Evolutionary conservation across 352 stramenopile species (phyloP), one percentile per base, ranked within the genome.

Genomic region (Globisporangium cederbergense): DNA sequence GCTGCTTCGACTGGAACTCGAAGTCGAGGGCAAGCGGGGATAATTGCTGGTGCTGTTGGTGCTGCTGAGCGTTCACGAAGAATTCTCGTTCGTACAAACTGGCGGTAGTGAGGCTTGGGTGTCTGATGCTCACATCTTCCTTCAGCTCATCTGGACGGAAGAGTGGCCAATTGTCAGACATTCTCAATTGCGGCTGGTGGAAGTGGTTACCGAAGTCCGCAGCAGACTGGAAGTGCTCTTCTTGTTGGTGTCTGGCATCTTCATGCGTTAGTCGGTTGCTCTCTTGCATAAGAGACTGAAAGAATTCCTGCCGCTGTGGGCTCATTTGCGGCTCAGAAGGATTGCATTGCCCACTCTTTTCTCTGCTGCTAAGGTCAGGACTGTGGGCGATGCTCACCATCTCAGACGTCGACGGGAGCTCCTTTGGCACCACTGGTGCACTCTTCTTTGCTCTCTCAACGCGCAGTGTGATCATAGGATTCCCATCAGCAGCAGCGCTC

Each of bases 391-490:
- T 77, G 16, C 58, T 43, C 25, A 81, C 64, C 74, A 81, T 81
- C 62, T 78, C 71, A 1, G 74, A 81, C 6, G 71, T 81, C n/a
- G 74, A 78, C 8, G 74, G 74, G 0, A 81, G 68, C 28, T 80
- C 73, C 5, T 38, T 45, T n/a, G 60, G 22, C 28, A 36, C 34
- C 54, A 57, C 8, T 11, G 58, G 28, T 1, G 8, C 7, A 10
- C 32, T 30, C 28, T 36, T 40, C 9, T 22, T 57, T n/a, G 25
- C 47, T 64, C 50, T 36, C 32, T 68, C 56, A 16, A 65, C 30
- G 22, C 52, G 43, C 9, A 66, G 32, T 7, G 47, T 68, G 25
- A 65, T 65, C 28, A 8, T 36, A 25, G 46, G 47, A 13, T 40
- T 13, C 45, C 43, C 53, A 28, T 22, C 18, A 5, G 9, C 10